A percentile compares a stretch with the other conserved stretches of the same genome.
Evolutionary conservation across 768 basidiomycete genomes (phyloP).

Genomic region (Piloderma croceum): DNA sequence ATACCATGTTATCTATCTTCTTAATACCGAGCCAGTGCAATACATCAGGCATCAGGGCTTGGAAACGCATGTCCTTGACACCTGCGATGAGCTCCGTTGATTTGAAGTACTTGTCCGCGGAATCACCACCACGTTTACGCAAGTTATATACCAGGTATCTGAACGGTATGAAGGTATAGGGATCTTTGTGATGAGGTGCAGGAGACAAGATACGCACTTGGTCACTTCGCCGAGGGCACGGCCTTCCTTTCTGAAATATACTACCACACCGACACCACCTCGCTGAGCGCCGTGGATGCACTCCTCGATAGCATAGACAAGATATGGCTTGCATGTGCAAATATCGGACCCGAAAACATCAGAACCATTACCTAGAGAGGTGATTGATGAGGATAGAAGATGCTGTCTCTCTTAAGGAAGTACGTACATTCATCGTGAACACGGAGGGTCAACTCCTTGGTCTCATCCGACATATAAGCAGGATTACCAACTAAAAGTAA

Average conservation of each 20-base stretch:
- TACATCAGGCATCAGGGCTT: constrained; percentile 92
- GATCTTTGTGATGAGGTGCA: constrained; percentile 3
- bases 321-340: constrained; percentile 90
- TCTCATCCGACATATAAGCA: constrained; percentile 65
- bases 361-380: constrained; percentile 75
- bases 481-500: constrained; percentile 67
- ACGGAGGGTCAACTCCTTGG: constrained; percentile 78
- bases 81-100: constrained; percentile 91
- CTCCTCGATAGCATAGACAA: constrained; percentile 89
- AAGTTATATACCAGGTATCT: constrained; percentile 95
- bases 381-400: background rate
- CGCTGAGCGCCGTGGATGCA: constrained; percentile 77
- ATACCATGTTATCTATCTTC: constrained; percentile 86
- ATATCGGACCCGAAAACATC: constrained; percentile 95
- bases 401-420: background rate
- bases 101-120: constrained; percentile 90
- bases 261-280: constrained; percentile 87
- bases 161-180: constrained; percentile 1
- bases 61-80: constrained; percentile 95
- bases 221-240: constrained; percentile 91
- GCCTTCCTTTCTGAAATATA: constrained; percentile 94
- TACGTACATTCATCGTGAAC: constrained; percentile 87
- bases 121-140: constrained; percentile 90
- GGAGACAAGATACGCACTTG: constrained; percentile 44
- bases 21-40: constrained; percentile 91